Percentiles rank a stretch among this genome's conserved stretches.
These are phyloP conservation scores for Corchorus capsularis DNA, from an alignment of 345 rosid species.

Conservation along the genomic window DNA sequence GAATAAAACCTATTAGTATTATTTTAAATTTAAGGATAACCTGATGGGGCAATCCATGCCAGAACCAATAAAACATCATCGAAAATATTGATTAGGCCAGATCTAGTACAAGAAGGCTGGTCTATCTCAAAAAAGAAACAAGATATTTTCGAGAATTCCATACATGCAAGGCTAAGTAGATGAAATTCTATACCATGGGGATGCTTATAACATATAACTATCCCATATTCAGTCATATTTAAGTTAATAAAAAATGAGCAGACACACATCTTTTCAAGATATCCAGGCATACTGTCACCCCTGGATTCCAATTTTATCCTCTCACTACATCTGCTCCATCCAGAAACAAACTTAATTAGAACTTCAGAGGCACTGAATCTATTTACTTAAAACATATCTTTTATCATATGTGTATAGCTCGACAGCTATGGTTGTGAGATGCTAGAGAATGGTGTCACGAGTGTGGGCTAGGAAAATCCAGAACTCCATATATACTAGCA, in stretches of 20 bases:
- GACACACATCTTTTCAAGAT: background rate
- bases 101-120: background rate
- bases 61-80: background rate
- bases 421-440: background rate
- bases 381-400: background rate
- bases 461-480: background rate
- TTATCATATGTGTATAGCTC: background rate
- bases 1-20: background rate
- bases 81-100: background rate
- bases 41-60: background rate
- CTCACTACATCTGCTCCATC: background rate
- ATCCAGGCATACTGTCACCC: background rate
- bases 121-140: background rate
- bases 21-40: slow-evolving; percentile 1
- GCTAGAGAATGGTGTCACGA: background rate
- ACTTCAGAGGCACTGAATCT: background rate
- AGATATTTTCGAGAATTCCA: background rate
- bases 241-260: background rate
- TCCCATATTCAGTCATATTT: background rate
- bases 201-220: background rate
- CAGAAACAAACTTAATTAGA: background rate
- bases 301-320: background rate
- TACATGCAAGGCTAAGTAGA: background rate
- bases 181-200: background rate
- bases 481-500: background rate